A percentile compares a stretch with the other conserved stretches of the same genome.
These are phyloP conservation scores for Vinca major DNA, from an alignment of 305 asterid species.

Conservation along the genomic window DNA sequence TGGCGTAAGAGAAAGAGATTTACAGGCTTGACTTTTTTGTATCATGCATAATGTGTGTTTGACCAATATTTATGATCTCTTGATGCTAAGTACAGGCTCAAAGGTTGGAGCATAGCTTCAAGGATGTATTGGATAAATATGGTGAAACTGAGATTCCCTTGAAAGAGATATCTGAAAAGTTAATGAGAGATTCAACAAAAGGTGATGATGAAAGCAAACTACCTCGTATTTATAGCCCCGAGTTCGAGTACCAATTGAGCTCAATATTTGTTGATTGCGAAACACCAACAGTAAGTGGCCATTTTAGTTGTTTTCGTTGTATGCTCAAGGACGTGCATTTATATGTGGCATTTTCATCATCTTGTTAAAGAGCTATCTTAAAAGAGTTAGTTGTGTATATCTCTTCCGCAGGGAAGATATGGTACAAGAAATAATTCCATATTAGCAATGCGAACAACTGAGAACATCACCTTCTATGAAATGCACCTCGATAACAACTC, in stretches of 20 bases:
- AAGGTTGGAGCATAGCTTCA: slow-evolving; percentile 40
- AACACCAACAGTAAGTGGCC: slow-evolving; percentile 35
- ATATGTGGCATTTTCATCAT: background rate
- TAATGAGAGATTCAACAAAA: slow-evolving; percentile 65
- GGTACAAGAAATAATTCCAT: slow-evolving; percentile 83
- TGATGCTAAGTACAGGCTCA: slow-evolving; percentile 30
- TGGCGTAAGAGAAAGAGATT: background rate
- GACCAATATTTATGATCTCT: background rate
- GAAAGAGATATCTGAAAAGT: slow-evolving; percentile 31
- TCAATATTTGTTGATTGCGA: slow-evolving; percentile 59
- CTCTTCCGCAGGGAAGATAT: slow-evolving; percentile 47
- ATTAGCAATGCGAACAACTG: slow-evolving; percentile 29
- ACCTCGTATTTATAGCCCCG: slow-evolving; percentile 45
- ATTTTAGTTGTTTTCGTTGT: too few species aligned
- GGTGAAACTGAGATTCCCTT: slow-evolving; percentile 38
- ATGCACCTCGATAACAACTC: slow-evolving; percentile 30
- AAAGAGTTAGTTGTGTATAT: background rate
- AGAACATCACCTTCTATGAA: slow-evolving; percentile 46
- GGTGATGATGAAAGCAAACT: slow-evolving; percentile 38
- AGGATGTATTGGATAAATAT: slow-evolving; percentile 30
- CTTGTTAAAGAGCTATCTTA: background rate
- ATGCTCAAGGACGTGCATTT: too few species aligned
- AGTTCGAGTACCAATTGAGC: slow-evolving; percentile 53
- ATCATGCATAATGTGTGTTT: background rate
- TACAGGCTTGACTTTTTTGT: background rate